Conservation (phyloP, 257 asterid genomes). For the Nicotiana tabacum region DNA sequence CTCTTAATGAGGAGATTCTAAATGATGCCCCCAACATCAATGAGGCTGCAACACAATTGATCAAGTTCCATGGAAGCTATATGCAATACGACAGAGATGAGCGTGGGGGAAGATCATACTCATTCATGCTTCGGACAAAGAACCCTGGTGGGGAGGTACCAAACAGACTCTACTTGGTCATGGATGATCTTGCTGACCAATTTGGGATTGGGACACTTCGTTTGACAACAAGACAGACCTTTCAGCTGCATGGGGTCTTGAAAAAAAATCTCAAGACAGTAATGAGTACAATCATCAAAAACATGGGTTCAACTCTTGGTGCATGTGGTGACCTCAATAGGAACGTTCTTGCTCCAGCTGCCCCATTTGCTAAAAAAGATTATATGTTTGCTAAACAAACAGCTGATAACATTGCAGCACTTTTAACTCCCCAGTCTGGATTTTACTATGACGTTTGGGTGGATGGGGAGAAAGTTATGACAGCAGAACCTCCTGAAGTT, state of each 20-base stretch:
- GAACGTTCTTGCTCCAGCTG: slow-evolving; percentile 96
- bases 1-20: slow-evolving; percentile 81
- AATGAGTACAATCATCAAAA: slow-evolving; percentile 74
- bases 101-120: slow-evolving; percentile 75
- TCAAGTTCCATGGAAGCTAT: slow-evolving; percentile 99
- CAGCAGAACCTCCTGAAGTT: slow-evolving; percentile 93
- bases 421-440: slow-evolving; percentile 94
- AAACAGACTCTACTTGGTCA: slow-evolving; percentile 69
- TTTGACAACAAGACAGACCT: slow-evolving; percentile 92
- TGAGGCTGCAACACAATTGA: slow-evolving; percentile 84
- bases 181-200: slow-evolving; percentile 96
- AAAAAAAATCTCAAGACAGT: slow-evolving; percentile 90
- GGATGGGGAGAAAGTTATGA: slow-evolving; percentile 79
- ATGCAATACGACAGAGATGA: slow-evolving; percentile 93
- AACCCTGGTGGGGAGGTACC: slow-evolving; percentile 97
- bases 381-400: slow-evolving; percentile 92
- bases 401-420: slow-evolving; percentile 88
- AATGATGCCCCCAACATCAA: slow-evolving; percentile 75
- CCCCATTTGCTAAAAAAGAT: slow-evolving; percentile 61
- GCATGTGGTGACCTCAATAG: slow-evolving; percentile 98
- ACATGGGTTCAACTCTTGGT: slow-evolving; percentile 96
- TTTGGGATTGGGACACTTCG: slow-evolving; percentile 94
- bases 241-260: slow-evolving; percentile 93
- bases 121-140: slow-evolving; percentile 95
- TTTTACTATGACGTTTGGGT: slow-evolving; percentile 99